These are phyloP conservation scores for Calonectria montana DNA, from an alignment of 2,329 filamentous ascomycete species.

Conservation along the genomic window DNA sequence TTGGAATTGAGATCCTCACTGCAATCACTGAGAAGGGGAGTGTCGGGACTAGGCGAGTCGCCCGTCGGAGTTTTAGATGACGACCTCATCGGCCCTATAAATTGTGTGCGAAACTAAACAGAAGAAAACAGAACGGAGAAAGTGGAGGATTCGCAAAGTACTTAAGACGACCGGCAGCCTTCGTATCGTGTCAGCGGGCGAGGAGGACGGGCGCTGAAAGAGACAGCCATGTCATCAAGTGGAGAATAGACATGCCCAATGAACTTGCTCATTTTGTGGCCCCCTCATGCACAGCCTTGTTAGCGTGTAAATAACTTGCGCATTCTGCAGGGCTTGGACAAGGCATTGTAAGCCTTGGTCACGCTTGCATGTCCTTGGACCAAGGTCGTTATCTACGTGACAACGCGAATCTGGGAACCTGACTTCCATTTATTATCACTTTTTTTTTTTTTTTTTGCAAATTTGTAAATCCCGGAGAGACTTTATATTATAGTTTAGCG, in stretches of 20 bases:
- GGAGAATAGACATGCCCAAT: neutral
- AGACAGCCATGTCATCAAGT: neutral
- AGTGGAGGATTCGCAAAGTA: neutral
- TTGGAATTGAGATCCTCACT: neutral
- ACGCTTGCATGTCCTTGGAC: no score
- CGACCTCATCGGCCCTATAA: neutral
- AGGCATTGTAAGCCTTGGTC: neutral
- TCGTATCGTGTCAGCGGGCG: neutral
- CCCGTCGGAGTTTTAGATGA: neutral
- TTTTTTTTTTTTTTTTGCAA: no score
- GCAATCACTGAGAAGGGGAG: neutral
- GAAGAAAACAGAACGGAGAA: no score
- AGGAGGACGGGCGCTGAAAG: neutral
- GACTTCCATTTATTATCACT: no score
- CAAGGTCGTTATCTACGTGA: no score
- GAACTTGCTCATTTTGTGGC: neutral
- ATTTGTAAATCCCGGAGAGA: no score
- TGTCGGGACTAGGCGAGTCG: neutral
- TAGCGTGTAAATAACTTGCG: constrained; percentile 10
- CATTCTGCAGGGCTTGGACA: neutral
- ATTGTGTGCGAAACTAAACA: neutral
- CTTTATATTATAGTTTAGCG: no score
- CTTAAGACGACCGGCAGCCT: neutral
- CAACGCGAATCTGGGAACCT: no score
- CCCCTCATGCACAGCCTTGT: neutral